These are phyloP conservation scores for Clathrus columnatus DNA, from an alignment of 768 basidiomycete genomes.

Conservation along the genomic window DNA sequence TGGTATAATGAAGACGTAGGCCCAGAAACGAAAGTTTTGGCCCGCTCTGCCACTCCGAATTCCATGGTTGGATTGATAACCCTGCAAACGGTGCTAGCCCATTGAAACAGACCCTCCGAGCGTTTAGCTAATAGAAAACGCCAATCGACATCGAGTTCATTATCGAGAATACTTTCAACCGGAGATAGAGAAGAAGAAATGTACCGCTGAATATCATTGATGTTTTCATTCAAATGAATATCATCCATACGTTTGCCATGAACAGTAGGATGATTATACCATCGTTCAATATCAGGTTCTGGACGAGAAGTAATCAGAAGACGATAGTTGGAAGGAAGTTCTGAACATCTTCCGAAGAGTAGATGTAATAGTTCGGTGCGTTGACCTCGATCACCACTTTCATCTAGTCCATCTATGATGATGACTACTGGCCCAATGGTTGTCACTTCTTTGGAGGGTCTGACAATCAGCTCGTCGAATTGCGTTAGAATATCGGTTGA, in stretches of 20 bases:
- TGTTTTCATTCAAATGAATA: neutral
- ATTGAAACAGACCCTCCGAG: conserved; percentile 19
- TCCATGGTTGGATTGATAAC: no score
- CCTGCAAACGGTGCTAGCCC: no score
- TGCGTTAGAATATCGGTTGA: neutral
- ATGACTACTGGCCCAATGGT: conserved; percentile 18
- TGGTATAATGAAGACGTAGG: no score
- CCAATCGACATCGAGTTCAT: neutral
- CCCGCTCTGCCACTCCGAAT: no score
- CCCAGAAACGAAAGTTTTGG: no score
- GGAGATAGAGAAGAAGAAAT: neutral
- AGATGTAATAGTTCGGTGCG: conserved; percentile 17
- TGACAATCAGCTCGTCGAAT: conserved; percentile 15
- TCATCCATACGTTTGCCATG: neutral
- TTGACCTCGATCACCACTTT: conserved; percentile 12
- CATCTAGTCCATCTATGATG: conserved; percentile 18
- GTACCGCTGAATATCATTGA: neutral
- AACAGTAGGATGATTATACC: neutral
- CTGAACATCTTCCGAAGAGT: conserved; percentile 9
- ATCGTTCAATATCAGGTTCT: conserved; percentile 15
- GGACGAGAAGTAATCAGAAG: conserved; percentile 22
- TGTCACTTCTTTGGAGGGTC: conserved; percentile 1
- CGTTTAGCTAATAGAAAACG: conserved; percentile 12
- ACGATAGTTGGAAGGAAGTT: conserved; percentile 19
- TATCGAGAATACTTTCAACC: neutral